Evolutionary conservation across 2,329 filamentous ascomycete genomes (phyloP), one percentile per base, ranked within the genome.

Genomic region (Ustulina deusta): DNA sequence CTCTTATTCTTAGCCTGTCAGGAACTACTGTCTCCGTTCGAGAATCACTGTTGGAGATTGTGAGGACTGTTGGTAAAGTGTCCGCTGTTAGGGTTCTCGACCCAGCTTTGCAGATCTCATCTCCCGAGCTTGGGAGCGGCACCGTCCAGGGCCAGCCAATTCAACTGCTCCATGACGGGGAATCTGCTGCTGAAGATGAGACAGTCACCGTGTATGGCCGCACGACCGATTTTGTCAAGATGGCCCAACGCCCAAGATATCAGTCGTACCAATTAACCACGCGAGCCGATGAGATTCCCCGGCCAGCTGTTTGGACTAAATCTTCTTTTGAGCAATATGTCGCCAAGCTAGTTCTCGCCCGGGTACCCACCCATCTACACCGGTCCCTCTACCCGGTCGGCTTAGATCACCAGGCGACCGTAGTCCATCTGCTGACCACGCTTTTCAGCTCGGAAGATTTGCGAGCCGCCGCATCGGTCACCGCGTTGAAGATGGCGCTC

Each of bases 401-500:
- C 4, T 63, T 64, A 13, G 57, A 72, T 38, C 77, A 78, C 46
- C 74, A 78, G 56, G 57, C 69, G n/a, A 74, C 68, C 5, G 76
- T 79, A 3, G 65, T 73, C 27, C 63, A 68, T 7, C 58, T 78
- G 9, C 72, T 79, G 9, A 55, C 72, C 5, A 49, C 68, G 2
- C 40, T 75, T 15, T 78, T 79, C 40, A 65, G 61, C 20, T 74
- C 73, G 15, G 69, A 73, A 40, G 46, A 72, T 2, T 63, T 70
- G n/a, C 73, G 66, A 51, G 25, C 61, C 3, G 65, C 64, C 9
- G 52, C 73, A 3, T 75, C 77, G 3, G 46, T 72, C 2, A 70
- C 73, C n/a, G 74, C 76, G 25, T 59, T 78, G 48, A 76, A 76
- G 40, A 70, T 78, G 67, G 75, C 77, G 9, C 64, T 78, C 29